These are phyloP conservation scores for Phytophthora boehmeriae DNA, from an alignment of 352 stramenopile genomes.

Conservation along the genomic window DNA sequence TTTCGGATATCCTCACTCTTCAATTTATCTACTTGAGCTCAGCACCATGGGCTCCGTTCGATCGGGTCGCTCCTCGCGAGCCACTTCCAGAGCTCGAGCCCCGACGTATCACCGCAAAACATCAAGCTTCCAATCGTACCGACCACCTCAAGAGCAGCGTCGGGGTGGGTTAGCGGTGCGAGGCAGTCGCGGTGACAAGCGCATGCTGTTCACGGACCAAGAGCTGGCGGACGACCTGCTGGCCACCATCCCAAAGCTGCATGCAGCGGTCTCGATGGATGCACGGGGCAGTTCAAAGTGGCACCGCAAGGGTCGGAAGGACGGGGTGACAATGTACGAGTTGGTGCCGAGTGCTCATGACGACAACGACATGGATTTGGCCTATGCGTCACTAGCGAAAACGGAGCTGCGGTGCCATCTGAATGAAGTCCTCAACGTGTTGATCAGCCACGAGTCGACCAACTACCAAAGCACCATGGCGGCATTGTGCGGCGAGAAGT, in stretches of 20 bases:
- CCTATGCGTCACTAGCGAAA: constrained; percentile 47
- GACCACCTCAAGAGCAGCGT: constrained; percentile 21
- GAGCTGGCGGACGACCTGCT: constrained; percentile 43
- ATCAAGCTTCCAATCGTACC: constrained; percentile 30
- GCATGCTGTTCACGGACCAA: constrained; percentile 40
- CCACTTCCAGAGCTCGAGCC: constrained; percentile 11
- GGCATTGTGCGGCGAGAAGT: constrained; percentile 41
- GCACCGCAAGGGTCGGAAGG: constrained; percentile 42
- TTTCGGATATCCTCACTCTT: constrained; percentile 5
- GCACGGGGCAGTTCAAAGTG: constrained; percentile 27
- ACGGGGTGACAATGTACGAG: constrained; percentile 44
- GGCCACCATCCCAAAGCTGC: constrained; percentile 40
- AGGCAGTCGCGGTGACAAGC: constrained; percentile 21
- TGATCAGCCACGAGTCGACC: constrained; percentile 28
- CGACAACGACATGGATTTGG: constrained; percentile 48
- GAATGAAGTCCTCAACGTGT: constrained; percentile 49
- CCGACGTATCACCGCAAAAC: constrained; percentile 20
- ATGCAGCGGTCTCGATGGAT: constrained; percentile 31
- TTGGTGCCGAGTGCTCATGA: constrained; percentile 25
- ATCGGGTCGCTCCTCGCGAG: constrained; percentile 17
- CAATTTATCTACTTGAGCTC: constrained; percentile 1
- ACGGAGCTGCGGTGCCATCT: constrained; percentile 48
- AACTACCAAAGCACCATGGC: constrained; percentile 36
- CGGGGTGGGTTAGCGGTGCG: constrained; percentile 26
- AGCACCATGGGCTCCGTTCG: constrained; percentile 23